Evolutionary conservation across 176 grass and related monocot genomes (phyloP).

Genomic region (Puccinellia tenuiflora): DNA sequence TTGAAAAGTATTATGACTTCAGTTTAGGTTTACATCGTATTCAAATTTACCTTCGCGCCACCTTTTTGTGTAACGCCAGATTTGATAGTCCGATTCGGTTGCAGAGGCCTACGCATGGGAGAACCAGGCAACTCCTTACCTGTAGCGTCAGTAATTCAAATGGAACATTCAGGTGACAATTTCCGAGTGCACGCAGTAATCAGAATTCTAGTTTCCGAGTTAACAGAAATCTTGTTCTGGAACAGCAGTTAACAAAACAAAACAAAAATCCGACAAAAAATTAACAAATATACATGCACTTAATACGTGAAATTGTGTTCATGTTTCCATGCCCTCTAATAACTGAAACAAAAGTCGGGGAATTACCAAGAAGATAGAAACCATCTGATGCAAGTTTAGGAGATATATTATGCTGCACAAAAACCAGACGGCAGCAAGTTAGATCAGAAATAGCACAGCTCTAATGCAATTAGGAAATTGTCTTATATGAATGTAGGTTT

Average conservation of each 20-base stretch:
- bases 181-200: background rate
- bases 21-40: background rate
- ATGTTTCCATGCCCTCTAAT: background rate
- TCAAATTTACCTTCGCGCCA: conserved; percentile 36
- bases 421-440: background rate
- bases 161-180: background rate
- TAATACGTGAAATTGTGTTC: background rate
- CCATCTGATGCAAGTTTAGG: conserved; percentile 50
- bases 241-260: too few species aligned
- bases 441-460: conserved; percentile 13
- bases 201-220: background rate
- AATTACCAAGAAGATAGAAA: conserved; percentile 50
- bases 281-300: background rate
- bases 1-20: background rate
- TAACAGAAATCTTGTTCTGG: background rate
- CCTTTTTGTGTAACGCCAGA: conserved; percentile 20
- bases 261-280: too few species aligned
- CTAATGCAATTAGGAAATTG: background rate
- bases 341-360: background rate
- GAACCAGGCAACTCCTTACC: conserved; percentile 37
- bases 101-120: conserved; percentile 30
- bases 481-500: conserved; percentile 46
- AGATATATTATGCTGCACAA: conserved; percentile 45
- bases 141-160: conserved; percentile 34
- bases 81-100: conserved; percentile 19